Percentiles rank a stretch among this genome's conserved stretches.
These are phyloP conservation scores for Fusarium musae DNA, from an alignment of 2,329 filamentous ascomycete genomes.

Conservation along the genomic window DNA sequence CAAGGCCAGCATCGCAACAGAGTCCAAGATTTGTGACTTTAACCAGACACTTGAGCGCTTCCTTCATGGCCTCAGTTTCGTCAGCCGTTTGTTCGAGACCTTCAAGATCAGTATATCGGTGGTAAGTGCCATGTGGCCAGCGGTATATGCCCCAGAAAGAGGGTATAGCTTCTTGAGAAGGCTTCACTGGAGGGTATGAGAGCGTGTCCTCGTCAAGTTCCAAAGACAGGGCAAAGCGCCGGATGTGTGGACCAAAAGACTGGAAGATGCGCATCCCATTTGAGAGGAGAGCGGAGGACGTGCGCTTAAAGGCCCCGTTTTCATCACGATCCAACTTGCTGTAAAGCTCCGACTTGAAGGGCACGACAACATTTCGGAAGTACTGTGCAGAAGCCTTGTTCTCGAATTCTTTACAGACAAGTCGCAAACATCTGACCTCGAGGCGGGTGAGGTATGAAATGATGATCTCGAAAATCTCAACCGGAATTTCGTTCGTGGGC, in stretches of 20 bases:
- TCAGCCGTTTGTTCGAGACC: conserved; percentile 72
- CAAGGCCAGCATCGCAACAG: conserved; percentile 74
- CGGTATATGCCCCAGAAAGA: conserved; percentile 73
- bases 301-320: conserved; percentile 35
- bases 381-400: conserved; percentile 65
- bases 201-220: conserved; percentile 69
- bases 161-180: conserved; percentile 62
- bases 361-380: conserved; percentile 72
- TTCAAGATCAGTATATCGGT: conserved; percentile 68
- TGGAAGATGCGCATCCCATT: conserved; percentile 70
- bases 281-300: conserved; percentile 47
- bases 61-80: conserved; percentile 69
- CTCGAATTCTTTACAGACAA: conserved; percentile 70
- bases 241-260: conserved; percentile 69
- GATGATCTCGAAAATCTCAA: conserved; percentile 71
- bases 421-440: conserved; percentile 69
- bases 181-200: conserved; percentile 65
- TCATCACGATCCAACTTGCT: conserved; percentile 48
- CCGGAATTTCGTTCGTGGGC: conserved; percentile 58
- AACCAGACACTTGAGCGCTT: conserved; percentile 66
- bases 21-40: conserved; percentile 72
- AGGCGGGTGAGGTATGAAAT: conserved; percentile 64
- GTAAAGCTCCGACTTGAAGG: conserved; percentile 73
- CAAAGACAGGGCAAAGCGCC: conserved; percentile 73
- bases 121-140: conserved; percentile 70